These are phyloP conservation scores for Citrus sp. DNA, from an alignment of 345 rosid species.

Conservation along the genomic window DNA sequence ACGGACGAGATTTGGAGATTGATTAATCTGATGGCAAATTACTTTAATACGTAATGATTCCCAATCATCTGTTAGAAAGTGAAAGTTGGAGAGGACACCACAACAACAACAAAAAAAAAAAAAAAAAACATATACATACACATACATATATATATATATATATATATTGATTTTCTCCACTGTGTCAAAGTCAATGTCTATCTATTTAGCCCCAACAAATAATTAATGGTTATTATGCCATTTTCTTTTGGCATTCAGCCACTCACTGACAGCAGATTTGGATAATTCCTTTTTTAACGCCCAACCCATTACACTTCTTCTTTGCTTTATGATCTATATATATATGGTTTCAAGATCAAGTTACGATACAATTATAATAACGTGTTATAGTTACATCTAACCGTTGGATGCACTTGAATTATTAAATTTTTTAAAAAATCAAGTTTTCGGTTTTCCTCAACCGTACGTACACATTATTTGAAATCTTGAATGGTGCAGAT, in stretches of 20 bases:
- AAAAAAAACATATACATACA: no score
- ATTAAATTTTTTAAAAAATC: no score
- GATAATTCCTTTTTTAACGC: constrained; percentile 17
- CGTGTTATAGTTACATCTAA: fast-evolving
- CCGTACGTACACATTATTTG: no score
- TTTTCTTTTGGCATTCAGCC: constrained; percentile 25
- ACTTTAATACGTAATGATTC: constrained; percentile 29
- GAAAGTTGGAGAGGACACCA: constrained; percentile 22
- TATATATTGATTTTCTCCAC: not conserved
- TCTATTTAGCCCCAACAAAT: not conserved
- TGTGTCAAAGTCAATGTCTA: not conserved
- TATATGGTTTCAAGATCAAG: no score
- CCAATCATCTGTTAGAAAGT: constrained; percentile 32
- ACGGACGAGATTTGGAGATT: constrained; percentile 15
- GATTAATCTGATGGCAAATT: constrained; percentile 11
- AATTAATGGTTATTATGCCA: not conserved
- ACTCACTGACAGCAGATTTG: constrained; percentile 23
- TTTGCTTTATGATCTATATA: not conserved
- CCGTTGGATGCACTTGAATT: fast-evolving
- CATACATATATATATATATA: no score
- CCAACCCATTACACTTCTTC: not conserved
- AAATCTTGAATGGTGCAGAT: no score
- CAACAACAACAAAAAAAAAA: not conserved
- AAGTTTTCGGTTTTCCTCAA: no score
- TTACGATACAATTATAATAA: no score